A percentile compares a stretch with the other conserved stretches of the same genome.
phyloP scores from a whole-genome alignment of 2,329 filamentous ascomycete species.

The Mariannaea elegans region DNA sequence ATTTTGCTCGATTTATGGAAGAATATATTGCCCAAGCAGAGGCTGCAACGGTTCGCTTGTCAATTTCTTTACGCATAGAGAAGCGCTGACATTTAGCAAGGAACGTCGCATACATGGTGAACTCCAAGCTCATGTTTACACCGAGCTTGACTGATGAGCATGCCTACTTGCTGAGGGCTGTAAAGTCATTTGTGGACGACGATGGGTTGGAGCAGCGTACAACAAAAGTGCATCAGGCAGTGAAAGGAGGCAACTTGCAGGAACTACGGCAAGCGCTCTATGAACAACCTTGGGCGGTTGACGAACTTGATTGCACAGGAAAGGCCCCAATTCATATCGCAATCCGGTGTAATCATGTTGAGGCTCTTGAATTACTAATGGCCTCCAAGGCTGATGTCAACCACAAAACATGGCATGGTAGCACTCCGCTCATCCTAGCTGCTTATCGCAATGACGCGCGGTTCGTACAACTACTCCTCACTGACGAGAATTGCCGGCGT shows the following conservation, averaged over 20 bases:
- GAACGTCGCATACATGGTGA: accelerated
- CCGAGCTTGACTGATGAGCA: not conserved
- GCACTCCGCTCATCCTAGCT: not conserved
- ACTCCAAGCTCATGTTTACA: not conserved
- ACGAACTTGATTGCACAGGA: not conserved
- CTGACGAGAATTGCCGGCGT: not conserved
- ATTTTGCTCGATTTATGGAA: slow-evolving; percentile 15
- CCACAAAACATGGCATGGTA: accelerated
- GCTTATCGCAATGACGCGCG: not conserved
- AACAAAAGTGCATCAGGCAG: not conserved
- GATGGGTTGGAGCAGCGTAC: accelerated
- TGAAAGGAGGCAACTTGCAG: not conserved
- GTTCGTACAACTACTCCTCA: not conserved
- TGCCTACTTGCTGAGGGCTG: not conserved
- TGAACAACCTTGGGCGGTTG: slow-evolving; percentile 14
- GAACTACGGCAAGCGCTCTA: not conserved
- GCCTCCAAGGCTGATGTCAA: slow-evolving; percentile 8
- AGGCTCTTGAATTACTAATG: slow-evolving; percentile 1
- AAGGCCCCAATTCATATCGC: not conserved
- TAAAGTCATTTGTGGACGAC: not conserved
- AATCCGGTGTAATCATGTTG: accelerated
- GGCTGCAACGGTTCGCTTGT: slow-evolving; percentile 16
- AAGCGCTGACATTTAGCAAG: not conserved
- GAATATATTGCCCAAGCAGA: slow-evolving; percentile 21
- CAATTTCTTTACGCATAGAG: accelerated